phyloP scores from a whole-genome alignment of 2,329 filamentous ascomycete genomes.

The Exophiala mesophila region DNA sequence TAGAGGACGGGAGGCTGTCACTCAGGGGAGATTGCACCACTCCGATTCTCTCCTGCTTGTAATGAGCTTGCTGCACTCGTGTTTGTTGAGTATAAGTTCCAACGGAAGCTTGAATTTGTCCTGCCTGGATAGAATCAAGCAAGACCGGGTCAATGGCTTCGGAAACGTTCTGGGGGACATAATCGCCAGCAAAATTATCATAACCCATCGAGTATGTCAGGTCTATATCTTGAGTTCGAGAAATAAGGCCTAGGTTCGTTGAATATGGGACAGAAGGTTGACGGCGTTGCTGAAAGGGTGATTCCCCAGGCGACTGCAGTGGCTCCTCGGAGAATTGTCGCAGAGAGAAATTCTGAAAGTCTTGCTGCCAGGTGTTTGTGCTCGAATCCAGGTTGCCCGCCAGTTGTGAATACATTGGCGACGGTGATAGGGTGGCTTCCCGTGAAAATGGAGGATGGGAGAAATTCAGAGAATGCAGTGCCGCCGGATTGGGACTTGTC shows the following conservation, averaged over 20 bases:
- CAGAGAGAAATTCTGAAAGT: constrained; percentile 50
- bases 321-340: constrained; percentile 41
- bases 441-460: constrained; percentile 12
- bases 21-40: constrained; percentile 33
- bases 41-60: constrained; percentile 19
- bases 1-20: constrained; percentile 29
- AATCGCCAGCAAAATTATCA: constrained; percentile 30
- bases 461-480: constrained; percentile 29
- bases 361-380: constrained; percentile 46
- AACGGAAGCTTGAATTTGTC: constrained; percentile 25
- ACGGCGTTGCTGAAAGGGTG: constrained; percentile 37
- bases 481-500: constrained; percentile 18
- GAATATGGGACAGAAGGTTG: constrained; percentile 29
- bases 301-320: constrained; percentile 43
- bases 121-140: not conserved
- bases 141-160: constrained; percentile 1
- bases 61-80: not conserved
- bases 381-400: constrained; percentile 38
- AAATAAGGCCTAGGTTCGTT: constrained; percentile 30
- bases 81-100: constrained; percentile 34
- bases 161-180: constrained; percentile 28
- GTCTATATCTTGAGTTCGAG: constrained; percentile 30
- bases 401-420: constrained; percentile 52
- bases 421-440: constrained; percentile 42
- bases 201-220: constrained; percentile 34